phyloP scores from a whole-genome alignment of 1,284 basidiomycete species.

The Heterobasidion parviporum region DNA sequence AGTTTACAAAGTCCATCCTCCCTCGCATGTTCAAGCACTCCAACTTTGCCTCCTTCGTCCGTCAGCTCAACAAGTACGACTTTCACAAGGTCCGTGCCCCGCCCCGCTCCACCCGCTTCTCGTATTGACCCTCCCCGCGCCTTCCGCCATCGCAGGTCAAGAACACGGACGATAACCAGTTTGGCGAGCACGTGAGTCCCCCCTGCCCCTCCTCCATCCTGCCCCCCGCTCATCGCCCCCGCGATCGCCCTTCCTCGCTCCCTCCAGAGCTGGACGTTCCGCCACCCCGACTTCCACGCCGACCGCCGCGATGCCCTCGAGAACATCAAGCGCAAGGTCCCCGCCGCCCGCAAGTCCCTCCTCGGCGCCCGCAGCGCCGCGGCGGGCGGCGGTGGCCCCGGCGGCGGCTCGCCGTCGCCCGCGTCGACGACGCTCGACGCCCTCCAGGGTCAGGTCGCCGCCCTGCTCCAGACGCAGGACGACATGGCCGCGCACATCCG shows the following conservation, averaged over 20 bases:
- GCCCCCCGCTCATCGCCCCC: neutral
- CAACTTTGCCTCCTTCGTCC: conserved; percentile 91
- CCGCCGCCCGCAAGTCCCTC: conserved; percentile 53
- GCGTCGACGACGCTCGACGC: conserved; percentile 24
- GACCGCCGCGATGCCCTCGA: conserved; percentile 82
- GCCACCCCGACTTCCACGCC: conserved; percentile 89
- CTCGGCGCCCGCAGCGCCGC: neutral
- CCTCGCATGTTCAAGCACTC: conserved; percentile 96
- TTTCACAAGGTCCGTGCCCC: conserved; percentile 76
- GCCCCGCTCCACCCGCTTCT: neutral
- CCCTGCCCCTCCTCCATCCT: conserved; percentile 1
- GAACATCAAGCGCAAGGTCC: conserved; percentile 91
- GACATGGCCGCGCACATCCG: conserved; percentile 55
- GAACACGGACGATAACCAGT: conserved; percentile 72
- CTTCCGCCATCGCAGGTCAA: conserved; percentile 41
- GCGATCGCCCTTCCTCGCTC: conserved; percentile 31
- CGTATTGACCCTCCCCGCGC: neutral
- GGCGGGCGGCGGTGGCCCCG: conserved; percentile 15
- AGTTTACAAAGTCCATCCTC: conserved; percentile 90
- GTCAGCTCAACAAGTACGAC: conserved; percentile 97
- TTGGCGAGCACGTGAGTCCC: conserved; percentile 66
- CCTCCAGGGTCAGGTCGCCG: conserved; percentile 45
- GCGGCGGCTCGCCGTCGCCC: conserved; percentile 24
- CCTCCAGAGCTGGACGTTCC: conserved; percentile 76
- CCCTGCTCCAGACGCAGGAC: conserved; percentile 43